Evolutionary conservation across 768 basidiomycete species (phyloP).

Genomic region (Boletellus ananiceps): DNA sequence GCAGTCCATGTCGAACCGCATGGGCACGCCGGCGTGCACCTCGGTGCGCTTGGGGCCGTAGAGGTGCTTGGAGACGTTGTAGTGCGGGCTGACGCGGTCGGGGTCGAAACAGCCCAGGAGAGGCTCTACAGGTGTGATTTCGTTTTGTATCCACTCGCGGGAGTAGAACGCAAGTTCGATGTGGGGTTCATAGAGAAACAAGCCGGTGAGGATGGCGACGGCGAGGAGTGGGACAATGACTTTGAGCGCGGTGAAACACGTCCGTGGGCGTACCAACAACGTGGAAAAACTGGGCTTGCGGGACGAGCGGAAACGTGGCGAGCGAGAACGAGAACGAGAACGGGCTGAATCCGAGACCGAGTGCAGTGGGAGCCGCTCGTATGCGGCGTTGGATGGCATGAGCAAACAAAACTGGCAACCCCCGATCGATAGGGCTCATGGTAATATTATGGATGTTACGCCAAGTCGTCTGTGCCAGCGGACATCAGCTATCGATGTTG

Average conservation of each 20-base stretch:
- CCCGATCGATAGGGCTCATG: no score
- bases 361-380: constrained; percentile 52
- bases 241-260: constrained; percentile 40
- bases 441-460: no score
- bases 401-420: not conserved
- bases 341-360: constrained; percentile 32
- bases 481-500: no score
- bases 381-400: constrained; percentile 31
- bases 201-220: constrained; percentile 41
- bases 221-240: constrained; percentile 36
- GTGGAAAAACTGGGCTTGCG: constrained; percentile 23
- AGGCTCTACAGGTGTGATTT: constrained; percentile 62
- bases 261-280: constrained; percentile 33
- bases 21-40: constrained; percentile 74
- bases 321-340: constrained; percentile 23
- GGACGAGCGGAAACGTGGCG: constrained; percentile 22
- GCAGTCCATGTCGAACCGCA: constrained; percentile 83
- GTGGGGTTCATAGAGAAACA: constrained; percentile 75
- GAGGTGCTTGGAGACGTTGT: constrained; percentile 63
- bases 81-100: constrained; percentile 52
- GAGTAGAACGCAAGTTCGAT: constrained; percentile 79
- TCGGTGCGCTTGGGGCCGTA: constrained; percentile 63
- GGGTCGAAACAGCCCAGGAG: constrained; percentile 74
- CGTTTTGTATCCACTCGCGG: constrained; percentile 66
- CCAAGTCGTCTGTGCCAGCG: no score